Evolutionary conservation across 306 rosid genomes (phyloP), one percentile per base, ranked within the genome.

Genomic region (Oemleria cerasiformis): DNA sequence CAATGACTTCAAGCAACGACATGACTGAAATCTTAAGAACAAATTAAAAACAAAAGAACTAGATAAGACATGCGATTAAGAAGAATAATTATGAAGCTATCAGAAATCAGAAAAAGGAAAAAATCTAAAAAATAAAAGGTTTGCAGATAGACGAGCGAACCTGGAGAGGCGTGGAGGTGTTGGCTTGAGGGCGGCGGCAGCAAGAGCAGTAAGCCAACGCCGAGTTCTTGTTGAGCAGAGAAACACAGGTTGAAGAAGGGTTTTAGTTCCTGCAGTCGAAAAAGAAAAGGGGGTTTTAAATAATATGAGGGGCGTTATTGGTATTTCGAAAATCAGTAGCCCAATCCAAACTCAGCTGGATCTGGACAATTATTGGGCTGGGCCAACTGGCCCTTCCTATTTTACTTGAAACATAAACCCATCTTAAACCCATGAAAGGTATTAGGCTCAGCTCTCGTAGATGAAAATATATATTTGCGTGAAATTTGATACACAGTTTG

Each of bases 1-100:
- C 82, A 48, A 91, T 83, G 44, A 86, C 69, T 69, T 93, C 88
- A 16, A 93, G 87, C 72, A 88, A 76, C 65, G 88, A 83, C 98
- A 93, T 93, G 80, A 65, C 48, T 42, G 25, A 78, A 53, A 25
- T 70, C 39, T 12, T 12, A 48, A 16, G 11, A 41, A 38, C 14
- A 64, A 43, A 7, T 17, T 7, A 38, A 34, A 34, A 40, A 49
- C 10, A n/a, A 34, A 67, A 0, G 16, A 45, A 34, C 2, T 1
- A 30, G 36, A 2, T 30, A 30, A 30, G 36, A 30, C 3, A 30
- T 30, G 36, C 36, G 36, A 30, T 30, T 30, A 30, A 30, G 36
- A 30, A 30, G 36, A 30, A 30, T 19, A 36, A 30, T 49, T 34
- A 47, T 50, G 43, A 67, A 30, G 71, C 30, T 17, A n/a, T 16